Evolutionary conservation across 345 rosid species (phyloP).

Genomic region (Eucalyptus brandiana): DNA sequence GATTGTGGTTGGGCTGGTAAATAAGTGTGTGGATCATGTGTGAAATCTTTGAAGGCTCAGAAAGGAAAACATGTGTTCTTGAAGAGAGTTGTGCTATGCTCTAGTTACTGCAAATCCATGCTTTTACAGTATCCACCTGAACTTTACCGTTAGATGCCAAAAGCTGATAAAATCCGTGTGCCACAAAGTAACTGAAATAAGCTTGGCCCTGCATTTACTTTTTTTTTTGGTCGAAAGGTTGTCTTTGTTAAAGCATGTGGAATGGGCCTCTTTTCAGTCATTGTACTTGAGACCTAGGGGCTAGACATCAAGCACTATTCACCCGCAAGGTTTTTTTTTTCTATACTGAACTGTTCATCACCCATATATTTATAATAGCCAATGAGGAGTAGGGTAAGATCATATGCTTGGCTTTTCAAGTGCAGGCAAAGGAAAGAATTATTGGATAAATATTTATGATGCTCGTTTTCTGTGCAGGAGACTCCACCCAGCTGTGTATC

Average conservation of each 20-base stretch:
- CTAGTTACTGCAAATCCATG: background rate
- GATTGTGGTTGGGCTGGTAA: too few species aligned
- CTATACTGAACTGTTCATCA: background rate
- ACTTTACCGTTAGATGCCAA: background rate
- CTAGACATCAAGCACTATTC: background rate
- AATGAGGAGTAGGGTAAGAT: background rate
- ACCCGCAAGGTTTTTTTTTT: background rate
- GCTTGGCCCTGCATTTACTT: background rate
- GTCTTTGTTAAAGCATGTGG: background rate
- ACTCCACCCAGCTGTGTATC: constrained; percentile 87
- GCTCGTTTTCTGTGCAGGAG: constrained; percentile 41
- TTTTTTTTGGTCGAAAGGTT: background rate
- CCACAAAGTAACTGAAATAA: background rate
- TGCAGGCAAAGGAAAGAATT: background rate
- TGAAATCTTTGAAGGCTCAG: too few species aligned
- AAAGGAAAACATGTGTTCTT: background rate
- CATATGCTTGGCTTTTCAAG: background rate
- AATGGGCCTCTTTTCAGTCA: background rate
- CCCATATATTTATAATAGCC: background rate
- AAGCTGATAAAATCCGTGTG: background rate
- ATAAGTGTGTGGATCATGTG: too few species aligned
- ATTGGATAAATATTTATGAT: background rate
- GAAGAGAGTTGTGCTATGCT: background rate
- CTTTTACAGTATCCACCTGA: background rate
- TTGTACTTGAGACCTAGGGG: background rate